Conservation (phyloP, 371 early-diverging fungal genomes). For the Blakeslea trispora region DNA sequence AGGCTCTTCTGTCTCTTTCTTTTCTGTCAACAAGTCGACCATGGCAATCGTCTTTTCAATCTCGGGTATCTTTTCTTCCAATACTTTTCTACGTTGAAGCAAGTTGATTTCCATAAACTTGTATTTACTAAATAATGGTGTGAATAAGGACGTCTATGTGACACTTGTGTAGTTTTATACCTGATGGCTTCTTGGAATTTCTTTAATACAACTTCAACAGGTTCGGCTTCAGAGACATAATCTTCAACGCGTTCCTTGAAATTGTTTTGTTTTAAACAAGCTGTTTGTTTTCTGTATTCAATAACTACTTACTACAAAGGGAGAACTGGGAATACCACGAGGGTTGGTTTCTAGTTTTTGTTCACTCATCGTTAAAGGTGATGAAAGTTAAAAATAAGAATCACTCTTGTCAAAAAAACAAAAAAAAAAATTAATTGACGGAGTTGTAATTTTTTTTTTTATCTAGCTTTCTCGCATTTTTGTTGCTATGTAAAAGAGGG, state of each 20-base stretch:
- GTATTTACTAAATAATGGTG: constrained; percentile 76
- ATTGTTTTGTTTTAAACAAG: no score
- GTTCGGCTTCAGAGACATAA: constrained; percentile 71
- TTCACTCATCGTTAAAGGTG: constrained; percentile 20
- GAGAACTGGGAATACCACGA: constrained; percentile 94
- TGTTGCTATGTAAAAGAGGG: no score
- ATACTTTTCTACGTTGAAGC: constrained; percentile 75
- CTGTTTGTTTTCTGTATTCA: not conserved
- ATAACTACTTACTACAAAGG: constrained; percentile 77
- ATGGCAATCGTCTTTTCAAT: constrained; percentile 90
- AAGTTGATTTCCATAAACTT: constrained; percentile 94
- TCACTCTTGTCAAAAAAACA: no score
- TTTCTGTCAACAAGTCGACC: constrained; percentile 76
- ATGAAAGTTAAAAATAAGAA: not conserved
- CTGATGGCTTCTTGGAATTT: constrained; percentile 93
- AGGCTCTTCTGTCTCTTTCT: constrained; percentile 68
- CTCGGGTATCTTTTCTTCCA: constrained; percentile 95
- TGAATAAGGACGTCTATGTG: no score
- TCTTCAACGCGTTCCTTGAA: constrained; percentile 91
- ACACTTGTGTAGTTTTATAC: constrained; percentile 51
- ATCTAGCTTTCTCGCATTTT: no score
- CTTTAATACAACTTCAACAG: constrained; percentile 80
- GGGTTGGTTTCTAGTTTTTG: constrained; percentile 77
- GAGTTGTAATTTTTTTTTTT: no score
- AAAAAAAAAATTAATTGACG: no score